phyloP scores from a whole-genome alignment of 179 eudicot genomes.

The Corrigiola litoralis region DNA sequence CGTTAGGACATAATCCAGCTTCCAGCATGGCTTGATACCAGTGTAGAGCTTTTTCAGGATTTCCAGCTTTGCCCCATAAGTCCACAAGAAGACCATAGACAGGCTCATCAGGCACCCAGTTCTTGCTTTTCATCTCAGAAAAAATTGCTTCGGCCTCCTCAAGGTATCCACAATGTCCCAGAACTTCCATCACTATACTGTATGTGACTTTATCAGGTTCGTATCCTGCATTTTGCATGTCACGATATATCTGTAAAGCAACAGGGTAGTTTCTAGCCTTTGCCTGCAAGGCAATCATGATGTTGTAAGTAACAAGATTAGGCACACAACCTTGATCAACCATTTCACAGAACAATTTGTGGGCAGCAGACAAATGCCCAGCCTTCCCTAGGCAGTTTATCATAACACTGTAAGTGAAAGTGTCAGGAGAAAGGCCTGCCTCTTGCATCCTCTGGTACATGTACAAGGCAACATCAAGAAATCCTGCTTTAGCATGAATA shows the following conservation, averaged over 20 bases:
- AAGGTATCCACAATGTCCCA: constrained; percentile 89
- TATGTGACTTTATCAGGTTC: constrained; percentile 96
- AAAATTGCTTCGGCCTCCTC: constrained; percentile 89
- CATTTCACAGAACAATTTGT: constrained; percentile 83
- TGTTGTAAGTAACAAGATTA: constrained; percentile 86
- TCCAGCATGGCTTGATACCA: constrained; percentile 93
- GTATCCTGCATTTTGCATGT: constrained; percentile 77
- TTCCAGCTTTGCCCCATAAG: constrained; percentile 92
- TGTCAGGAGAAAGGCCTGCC: constrained; percentile 89
- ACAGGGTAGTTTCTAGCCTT: constrained; percentile 83
- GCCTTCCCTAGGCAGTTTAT: constrained; percentile 97
- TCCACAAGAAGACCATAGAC: constrained; percentile 94
- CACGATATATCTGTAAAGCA: constrained; percentile 67
- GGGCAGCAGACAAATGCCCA: constrained; percentile 78
- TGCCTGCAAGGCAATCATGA: constrained; percentile 93
- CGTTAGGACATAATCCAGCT: constrained; percentile 80
- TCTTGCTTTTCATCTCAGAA: constrained; percentile 75
- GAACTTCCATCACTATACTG: constrained; percentile 94
- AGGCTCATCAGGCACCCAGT: constrained; percentile 97
- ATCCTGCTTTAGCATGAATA: constrained; percentile 95
- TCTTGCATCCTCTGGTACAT: constrained; percentile 91
- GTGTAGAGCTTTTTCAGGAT: constrained; percentile 72
- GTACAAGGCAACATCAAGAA: constrained; percentile 81
- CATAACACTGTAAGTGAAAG: constrained; percentile 94
- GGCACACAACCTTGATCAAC: constrained; percentile 80